Conservation (phyloP, 768 basidiomycete species). For the Clitopilus passeckerianus region DNA sequence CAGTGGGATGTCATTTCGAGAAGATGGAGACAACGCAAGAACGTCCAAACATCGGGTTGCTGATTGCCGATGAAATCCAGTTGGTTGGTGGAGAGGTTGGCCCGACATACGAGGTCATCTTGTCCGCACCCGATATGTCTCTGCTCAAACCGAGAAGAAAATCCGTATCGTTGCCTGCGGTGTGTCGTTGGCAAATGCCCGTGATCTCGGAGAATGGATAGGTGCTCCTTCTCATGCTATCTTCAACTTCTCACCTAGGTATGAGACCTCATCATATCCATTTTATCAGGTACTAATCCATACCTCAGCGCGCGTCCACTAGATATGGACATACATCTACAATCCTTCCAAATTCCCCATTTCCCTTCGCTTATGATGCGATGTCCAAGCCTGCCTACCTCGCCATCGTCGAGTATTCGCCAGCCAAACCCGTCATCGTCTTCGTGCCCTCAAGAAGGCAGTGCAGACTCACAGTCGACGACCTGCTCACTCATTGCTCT, state of each 20-base stretch:
- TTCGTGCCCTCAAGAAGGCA: constrained; percentile 94
- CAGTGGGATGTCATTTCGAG: constrained; percentile 96
- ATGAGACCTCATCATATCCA: constrained; percentile 14
- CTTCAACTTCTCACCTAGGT: constrained; percentile 97
- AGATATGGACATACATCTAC: constrained; percentile 96
- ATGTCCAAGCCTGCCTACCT: constrained; percentile 99
- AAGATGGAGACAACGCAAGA: constrained; percentile 95
- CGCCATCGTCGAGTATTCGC: constrained; percentile 83
- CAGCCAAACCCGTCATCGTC: constrained; percentile 80
- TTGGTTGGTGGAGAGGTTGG: constrained; percentile 93
- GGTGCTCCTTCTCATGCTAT: constrained; percentile 90
- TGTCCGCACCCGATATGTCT: constrained; percentile 97
- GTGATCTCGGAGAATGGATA: constrained; percentile 97
- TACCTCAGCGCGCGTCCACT: constrained; percentile 80
- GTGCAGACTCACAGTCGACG: constrained; percentile 90
- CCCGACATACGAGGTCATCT: constrained; percentile 93
- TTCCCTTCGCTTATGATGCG: constrained; percentile 98
- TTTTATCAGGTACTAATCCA: constrained; percentile 2
- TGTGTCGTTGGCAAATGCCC: constrained; percentile 92
- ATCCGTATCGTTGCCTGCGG: constrained; percentile 94
- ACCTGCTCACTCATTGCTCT: constrained; percentile 81
- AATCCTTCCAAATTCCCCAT: constrained; percentile 94
- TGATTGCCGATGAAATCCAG: constrained; percentile 96
- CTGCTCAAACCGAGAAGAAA: constrained; percentile 87
- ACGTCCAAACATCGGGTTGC: constrained; percentile 89